These are phyloP conservation scores for Apophysomyces trapeziformis DNA, from an alignment of 371 early-diverging fungal genomes.

Conservation along the genomic window DNA sequence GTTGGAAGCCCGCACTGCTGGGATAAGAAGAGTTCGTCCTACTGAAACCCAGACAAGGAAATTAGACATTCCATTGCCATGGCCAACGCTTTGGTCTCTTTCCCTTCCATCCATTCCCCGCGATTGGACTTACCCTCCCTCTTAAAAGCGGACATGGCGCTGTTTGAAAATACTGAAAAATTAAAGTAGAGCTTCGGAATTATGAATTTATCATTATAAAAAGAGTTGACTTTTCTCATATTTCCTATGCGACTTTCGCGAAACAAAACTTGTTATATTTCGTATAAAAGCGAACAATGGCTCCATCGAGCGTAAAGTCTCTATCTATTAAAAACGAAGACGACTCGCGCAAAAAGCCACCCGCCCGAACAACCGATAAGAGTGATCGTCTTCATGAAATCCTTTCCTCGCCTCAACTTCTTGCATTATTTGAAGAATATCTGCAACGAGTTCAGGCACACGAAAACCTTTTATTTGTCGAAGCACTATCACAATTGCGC, in stretches of 20 bases:
- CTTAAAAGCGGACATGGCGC: background rate
- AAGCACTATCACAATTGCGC: constrained; percentile 32
- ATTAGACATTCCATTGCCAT: background rate
- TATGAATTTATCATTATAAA: background rate
- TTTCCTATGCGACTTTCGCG: background rate
- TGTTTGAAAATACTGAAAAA: background rate
- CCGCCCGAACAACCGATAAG: background rate
- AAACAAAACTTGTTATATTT: background rate
- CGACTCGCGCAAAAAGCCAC: constrained; percentile 1
- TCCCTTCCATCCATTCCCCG: too few species aligned
- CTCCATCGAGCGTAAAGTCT: constrained; percentile 4
- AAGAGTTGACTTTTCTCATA: background rate
- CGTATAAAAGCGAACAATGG: background rate
- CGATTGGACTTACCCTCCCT: too few species aligned
- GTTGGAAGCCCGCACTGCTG: background rate
- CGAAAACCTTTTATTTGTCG: constrained; percentile 39
- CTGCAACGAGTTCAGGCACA: constrained; percentile 32
- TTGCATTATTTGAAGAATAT: constrained; percentile 33
- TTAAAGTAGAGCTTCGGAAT: constrained; percentile 1
- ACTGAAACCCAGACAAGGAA: background rate
- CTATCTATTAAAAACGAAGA: background rate
- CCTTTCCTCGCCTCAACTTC: constrained; percentile 27
- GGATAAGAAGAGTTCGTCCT: background rate
- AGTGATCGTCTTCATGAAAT: constrained; percentile 21
- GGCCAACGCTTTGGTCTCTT: background rate